Conservation (phyloP, 192 early-diverging fungal species). For the Ambispora gerdemannii region DNA sequence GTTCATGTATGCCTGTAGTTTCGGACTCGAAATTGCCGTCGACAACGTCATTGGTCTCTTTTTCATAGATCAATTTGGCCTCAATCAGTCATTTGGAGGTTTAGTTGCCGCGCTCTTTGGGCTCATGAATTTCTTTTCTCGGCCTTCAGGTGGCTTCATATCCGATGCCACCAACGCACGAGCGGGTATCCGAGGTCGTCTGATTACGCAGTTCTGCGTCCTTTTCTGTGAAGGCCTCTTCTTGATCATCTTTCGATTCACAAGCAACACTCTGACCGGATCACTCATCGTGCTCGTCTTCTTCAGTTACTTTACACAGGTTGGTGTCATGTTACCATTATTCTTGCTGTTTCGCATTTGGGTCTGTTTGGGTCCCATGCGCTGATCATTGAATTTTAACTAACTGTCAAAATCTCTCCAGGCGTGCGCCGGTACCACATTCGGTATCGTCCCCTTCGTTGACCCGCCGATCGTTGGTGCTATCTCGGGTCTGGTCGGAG, state of each 20-base stretch:
- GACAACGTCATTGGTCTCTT: no score
- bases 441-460: slow-evolving; percentile 60
- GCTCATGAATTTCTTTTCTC: slow-evolving; percentile 64
- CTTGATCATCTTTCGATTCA: slow-evolving; percentile 48
- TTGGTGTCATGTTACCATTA: no score
- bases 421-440: slow-evolving; percentile 56
- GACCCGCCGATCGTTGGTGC: slow-evolving; percentile 44
- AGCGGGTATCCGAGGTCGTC: slow-evolving; percentile 44
- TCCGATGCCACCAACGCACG: slow-evolving; percentile 44
- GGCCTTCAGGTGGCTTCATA: slow-evolving; percentile 56
- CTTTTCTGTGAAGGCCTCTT: slow-evolving; percentile 49
- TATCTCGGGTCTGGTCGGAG: slow-evolving; percentile 58
- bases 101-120: slow-evolving; percentile 64
- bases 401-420: neutral
- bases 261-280: slow-evolving; percentile 31
- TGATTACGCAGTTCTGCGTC: slow-evolving; percentile 46
- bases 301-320: slow-evolving; percentile 55
- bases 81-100: no score
- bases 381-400: no score
- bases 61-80: no score
- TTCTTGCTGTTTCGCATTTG: no score
- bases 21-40: no score
- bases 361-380: no score
- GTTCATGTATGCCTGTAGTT: no score
- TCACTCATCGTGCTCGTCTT: slow-evolving; percentile 45